phyloP scores from a whole-genome alignment of 495 filamentous ascomycete species.

The Neurospora africana region DNA sequence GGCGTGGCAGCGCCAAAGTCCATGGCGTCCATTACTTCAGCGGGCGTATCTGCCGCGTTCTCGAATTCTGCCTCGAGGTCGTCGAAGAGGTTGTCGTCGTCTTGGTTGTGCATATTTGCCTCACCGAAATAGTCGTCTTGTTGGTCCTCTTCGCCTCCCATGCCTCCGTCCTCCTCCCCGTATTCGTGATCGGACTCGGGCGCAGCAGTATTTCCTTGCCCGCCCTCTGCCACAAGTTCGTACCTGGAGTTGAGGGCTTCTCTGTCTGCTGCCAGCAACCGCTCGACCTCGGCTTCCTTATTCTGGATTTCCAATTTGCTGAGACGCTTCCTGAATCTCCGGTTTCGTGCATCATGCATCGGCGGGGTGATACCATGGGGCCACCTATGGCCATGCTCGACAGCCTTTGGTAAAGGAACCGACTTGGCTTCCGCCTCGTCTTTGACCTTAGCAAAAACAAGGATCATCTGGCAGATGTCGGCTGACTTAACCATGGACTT shows the following conservation, averaged over 20 bases:
- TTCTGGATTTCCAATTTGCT: constrained; percentile 79
- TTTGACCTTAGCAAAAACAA: constrained; percentile 61
- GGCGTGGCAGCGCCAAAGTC: constrained; percentile 17
- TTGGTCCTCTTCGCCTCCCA: constrained; percentile 34
- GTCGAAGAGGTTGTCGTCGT: constrained; percentile 26
- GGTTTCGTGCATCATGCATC: constrained; percentile 73
- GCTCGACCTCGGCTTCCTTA: constrained; percentile 72
- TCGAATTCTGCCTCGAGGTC: constrained; percentile 32
- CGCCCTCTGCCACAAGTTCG: constrained; percentile 52
- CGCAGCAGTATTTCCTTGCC: constrained; percentile 31
- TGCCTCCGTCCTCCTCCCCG: constrained; percentile 49
- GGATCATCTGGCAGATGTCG: constrained; percentile 91
- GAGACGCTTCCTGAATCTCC: constrained; percentile 75
- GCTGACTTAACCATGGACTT: constrained; percentile 86
- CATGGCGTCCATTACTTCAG: constrained; percentile 13
- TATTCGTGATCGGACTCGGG: constrained; percentile 38
- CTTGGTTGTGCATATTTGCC: not conserved
- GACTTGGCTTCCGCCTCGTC: constrained; percentile 65
- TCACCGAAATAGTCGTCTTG: constrained; percentile 10
- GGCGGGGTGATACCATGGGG: constrained; percentile 90
- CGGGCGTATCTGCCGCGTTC: constrained; percentile 18
- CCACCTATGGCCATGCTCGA: constrained; percentile 61
- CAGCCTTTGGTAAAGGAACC: constrained; percentile 51
- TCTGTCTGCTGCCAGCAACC: constrained; percentile 61
- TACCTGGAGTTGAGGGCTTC: constrained; percentile 43